Evolutionary conservation across 371 early-diverging fungal genomes (phyloP), one percentile per base, ranked within the genome.

Genomic region (Conidiobolus incongruus): DNA sequence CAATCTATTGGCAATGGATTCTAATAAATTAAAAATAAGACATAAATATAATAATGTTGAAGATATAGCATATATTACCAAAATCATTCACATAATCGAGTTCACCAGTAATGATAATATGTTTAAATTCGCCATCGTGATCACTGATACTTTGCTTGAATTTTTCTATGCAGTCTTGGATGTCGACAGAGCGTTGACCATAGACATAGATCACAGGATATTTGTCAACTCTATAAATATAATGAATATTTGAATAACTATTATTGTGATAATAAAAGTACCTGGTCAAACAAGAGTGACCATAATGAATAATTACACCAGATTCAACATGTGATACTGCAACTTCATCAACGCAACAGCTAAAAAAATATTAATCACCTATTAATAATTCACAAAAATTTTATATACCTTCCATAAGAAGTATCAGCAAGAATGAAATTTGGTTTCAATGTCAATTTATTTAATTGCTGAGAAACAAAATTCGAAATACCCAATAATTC

Each of bases 281-380:
- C 77, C 77, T 70, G 52, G 80, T 78, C 26, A 91, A 61, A 49
- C 95, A 94, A 10, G 89, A 74, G 28, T 77, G 72, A 4, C 95
- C 95, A 61, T 81, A 94, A 54, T 94, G 95, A 23, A 94, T 70
- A 30, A 94, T 68, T 16, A 79, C 49, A 42, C 91, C 84, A 3
- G 87, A 76, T 13, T 59, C 47, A 33, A 74, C 75, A 56, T 94
- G 95, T 54, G 78, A 70, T 11, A 90, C 92, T 17, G 95, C 93
- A 1, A 94, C 82, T 51, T 88, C 86, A 51, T 94, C 95, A 1
- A 89, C 86, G 58, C 95, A 94, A 56, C 95, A 94, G 54, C 90
- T 87, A 40, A 11, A 28, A n/a, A 31, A 23, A 30, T 29, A 21
- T 11, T 16, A n/a, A 2, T 21, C 20, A 17, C 15, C 7, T 15